Conservation (phyloP, 2,329 filamentous ascomycete species). For the Colletotrichum tabaci region DNA sequence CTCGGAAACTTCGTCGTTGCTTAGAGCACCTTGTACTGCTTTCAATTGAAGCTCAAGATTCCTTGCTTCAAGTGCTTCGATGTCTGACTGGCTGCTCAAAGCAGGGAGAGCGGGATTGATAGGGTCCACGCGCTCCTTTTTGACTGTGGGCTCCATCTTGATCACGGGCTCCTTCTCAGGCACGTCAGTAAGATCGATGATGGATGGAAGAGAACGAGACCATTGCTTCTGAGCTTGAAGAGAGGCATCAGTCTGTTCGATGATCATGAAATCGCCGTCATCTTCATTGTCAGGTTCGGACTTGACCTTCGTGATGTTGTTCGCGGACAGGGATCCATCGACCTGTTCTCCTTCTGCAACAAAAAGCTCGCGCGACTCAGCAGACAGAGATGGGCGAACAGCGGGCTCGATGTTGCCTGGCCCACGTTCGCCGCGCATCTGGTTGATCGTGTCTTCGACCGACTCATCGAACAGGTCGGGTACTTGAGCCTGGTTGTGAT, state of each 20-base stretch:
- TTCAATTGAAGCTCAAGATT: neutral
- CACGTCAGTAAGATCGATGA: neutral
- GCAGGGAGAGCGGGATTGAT: too few relatives aligned
- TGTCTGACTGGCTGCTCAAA: fast-evolving
- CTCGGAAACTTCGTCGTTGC: neutral
- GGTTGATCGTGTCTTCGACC: neutral
- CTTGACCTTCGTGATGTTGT: neutral
- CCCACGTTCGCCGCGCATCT: neutral
- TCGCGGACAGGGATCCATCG: fast-evolving
- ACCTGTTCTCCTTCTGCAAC: neutral
- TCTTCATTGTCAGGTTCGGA: neutral
- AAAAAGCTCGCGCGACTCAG: neutral
- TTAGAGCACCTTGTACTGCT: neutral
- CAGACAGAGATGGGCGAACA: neutral
- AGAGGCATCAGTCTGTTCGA: neutral
- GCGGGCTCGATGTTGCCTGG: neutral
- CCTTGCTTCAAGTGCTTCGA: neutral
- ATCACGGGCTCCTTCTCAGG: neutral
- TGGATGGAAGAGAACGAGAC: neutral
- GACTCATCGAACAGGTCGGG: neutral
- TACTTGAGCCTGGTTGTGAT: neutral
- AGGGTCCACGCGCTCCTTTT: neutral
- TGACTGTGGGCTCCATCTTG: neutral
- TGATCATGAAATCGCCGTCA: neutral
- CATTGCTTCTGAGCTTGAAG: neutral